Base-by-base conservation (phyloP, 108 stramenopile species). In the Epithemia pelagica region DNA sequence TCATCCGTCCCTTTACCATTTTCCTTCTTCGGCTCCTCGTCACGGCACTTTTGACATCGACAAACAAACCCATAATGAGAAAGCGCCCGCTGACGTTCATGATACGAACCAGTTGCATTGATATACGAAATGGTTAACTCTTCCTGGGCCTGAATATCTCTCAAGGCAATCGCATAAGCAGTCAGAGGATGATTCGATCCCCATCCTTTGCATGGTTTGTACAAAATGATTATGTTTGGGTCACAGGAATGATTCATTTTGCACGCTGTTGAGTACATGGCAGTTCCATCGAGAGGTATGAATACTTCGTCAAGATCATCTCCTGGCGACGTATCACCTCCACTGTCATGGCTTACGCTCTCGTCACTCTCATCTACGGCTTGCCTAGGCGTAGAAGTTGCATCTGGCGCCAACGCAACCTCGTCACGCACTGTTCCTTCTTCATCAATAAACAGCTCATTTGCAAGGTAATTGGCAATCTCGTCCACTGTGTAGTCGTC, bases 181-280 rank as follows among this genome's bases (percentile, higher is more conserved):
- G 74, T 81, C 24, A 96, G 71, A 1, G 87, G 85, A 28, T 69
- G 68, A 24, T 69, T 58, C 30, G 54, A 54, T 28, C 81, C 80
- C 79, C 83, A 78, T 7, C 77, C 78, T 24, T 74, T 29, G 7
- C 68, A 58, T 21, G 32, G 30, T 32, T 72, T 67, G 72, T 88
- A 92, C 46, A 78, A 52, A 0, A 86, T 64, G 0, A 82, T 37
- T 24, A 87, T 80, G 60, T 89, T 92, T 8, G 86, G 86, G 33
- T 66, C 70, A 65, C 92, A 93, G 19, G 84, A 84, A 67, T 96
- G 95, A 67, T 96, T 96, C 90, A 93, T 92, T 67, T 88, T 90
- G 68, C 91, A 92, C 10, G 82, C 65, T 15, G 72, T 70, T 1
- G 78, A 52, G 66, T 74, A 93, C 56, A 94, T 82, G 0, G 89